These are phyloP conservation scores for Penicillium concentricum DNA, from an alignment of 2,329 filamentous ascomycete genomes.

Conservation along the genomic window DNA sequence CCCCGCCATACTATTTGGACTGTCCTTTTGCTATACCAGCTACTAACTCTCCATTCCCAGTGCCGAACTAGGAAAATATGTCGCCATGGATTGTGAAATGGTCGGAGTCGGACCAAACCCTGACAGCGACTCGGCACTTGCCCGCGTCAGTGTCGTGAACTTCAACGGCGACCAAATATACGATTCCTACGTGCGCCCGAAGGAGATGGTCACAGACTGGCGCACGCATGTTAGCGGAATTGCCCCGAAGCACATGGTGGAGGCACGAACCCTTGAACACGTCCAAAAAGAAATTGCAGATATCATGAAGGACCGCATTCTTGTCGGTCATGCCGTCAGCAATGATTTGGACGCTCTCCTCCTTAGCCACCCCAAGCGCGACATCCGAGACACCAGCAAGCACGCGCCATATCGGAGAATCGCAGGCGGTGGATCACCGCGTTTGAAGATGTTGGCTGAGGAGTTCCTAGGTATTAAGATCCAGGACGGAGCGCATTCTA, in stretches of 20 bases:
- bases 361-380: constrained; percentile 72
- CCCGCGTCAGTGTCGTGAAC: constrained; percentile 86
- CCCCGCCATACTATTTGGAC: constrained; percentile 14
- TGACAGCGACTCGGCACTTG: constrained; percentile 71
- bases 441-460: constrained; percentile 55
- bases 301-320: constrained; percentile 67
- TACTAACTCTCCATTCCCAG: constrained; percentile 41
- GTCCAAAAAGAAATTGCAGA: constrained; percentile 71
- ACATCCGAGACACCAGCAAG: constrained; percentile 82
- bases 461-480: constrained; percentile 60
- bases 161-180: constrained; percentile 91
- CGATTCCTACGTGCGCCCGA: constrained; percentile 84
- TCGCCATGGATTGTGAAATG: constrained; percentile 97
- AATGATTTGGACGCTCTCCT: constrained; percentile 74
- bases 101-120: constrained; percentile 71
- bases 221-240: constrained; percentile 84
- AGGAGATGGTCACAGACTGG: constrained; percentile 82
- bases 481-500: constrained; percentile 60
- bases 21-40: neutral
- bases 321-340: constrained; percentile 80
- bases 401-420: constrained; percentile 70
- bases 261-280: constrained; percentile 68
- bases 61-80: constrained; percentile 78
- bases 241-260: constrained; percentile 67
- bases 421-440: constrained; percentile 50